Conservation (phyloP, 202 grass and related monocot species). For the Setaria italica region DNA sequence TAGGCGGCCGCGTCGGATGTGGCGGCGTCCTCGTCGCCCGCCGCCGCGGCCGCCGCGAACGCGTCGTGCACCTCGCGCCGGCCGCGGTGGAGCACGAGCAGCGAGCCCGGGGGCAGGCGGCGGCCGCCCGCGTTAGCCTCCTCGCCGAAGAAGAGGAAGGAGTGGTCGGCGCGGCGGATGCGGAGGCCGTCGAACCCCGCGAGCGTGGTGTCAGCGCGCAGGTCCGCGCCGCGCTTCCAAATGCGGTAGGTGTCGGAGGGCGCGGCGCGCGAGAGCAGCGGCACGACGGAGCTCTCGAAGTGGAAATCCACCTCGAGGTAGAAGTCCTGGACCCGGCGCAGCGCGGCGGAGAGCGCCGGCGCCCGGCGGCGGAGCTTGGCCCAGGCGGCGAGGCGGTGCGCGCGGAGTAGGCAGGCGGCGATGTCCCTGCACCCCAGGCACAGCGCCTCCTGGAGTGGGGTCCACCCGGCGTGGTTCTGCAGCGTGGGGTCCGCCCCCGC, state of each 20-base stretch:
- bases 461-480: slow-evolving; percentile 92
- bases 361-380: slow-evolving; percentile 84
- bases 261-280: slow-evolving; percentile 81
- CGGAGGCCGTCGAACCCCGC: slow-evolving; percentile 95
- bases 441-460: slow-evolving; percentile 88
- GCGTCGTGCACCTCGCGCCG: slow-evolving; percentile 83
- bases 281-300: slow-evolving; percentile 95
- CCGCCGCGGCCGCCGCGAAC: slow-evolving; percentile 71
- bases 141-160: slow-evolving; percentile 86
- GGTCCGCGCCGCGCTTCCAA: slow-evolving; percentile 85
- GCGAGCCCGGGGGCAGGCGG: slow-evolving; percentile 71
- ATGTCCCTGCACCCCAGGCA: slow-evolving; percentile 67
- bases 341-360: slow-evolving; percentile 66
- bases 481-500: slow-evolving; percentile 92
- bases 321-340: slow-evolving; percentile 82
- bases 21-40: slow-evolving; percentile 68
- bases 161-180: slow-evolving; percentile 77
- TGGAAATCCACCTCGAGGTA: slow-evolving; percentile 92
- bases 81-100: slow-evolving; percentile 92
- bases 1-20: slow-evolving; percentile 84
- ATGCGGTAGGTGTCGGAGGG: slow-evolving; percentile 96
- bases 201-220: slow-evolving; percentile 90
- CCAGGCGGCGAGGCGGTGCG: slow-evolving; percentile 80
- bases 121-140: slow-evolving; percentile 59
- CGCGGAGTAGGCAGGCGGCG: slow-evolving; percentile 76